These are phyloP conservation scores for Grosmannia serpens DNA, from an alignment of 2,329 filamentous ascomycete genomes.

Conservation along the genomic window DNA sequence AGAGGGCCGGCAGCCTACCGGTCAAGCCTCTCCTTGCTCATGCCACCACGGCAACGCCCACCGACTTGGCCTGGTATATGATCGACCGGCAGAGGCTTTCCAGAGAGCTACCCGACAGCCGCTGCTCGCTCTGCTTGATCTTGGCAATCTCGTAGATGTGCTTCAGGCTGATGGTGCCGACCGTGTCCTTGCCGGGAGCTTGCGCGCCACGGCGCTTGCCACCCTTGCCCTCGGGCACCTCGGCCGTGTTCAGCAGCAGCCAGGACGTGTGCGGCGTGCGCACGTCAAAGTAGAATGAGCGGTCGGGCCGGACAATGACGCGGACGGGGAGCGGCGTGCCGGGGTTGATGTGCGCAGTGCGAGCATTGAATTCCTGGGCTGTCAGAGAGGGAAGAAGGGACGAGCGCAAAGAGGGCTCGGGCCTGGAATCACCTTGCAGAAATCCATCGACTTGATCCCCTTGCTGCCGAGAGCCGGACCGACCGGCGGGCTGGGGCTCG, in stretches of 20 bases:
- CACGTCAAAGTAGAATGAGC: conserved; percentile 85
- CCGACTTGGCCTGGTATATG: conserved; percentile 63
- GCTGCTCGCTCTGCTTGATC: conserved; percentile 75
- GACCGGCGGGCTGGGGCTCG: conserved; percentile 87
- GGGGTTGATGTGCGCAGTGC: conserved; percentile 70
- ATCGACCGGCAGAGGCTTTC: conserved; percentile 63
- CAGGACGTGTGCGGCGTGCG: conserved; percentile 92
- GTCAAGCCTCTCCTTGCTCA: conserved; percentile 22
- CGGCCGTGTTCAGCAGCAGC: conserved; percentile 73
- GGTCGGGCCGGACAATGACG: conserved; percentile 84
- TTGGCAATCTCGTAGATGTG: conserved; percentile 96
- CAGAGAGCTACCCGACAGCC: conserved; percentile 59
- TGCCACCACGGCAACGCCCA: conserved; percentile 61
- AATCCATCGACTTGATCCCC: conserved; percentile 98
- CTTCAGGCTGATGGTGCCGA: conserved; percentile 85
- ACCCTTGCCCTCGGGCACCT: conserved; percentile 59
- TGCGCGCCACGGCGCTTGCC: conserved; percentile 67
- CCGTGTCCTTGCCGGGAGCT: conserved; percentile 61
- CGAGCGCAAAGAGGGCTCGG: background rate
- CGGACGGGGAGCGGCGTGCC: conserved; percentile 85
- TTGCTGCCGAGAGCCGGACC: conserved; percentile 94
- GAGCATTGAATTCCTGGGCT: conserved; percentile 84
- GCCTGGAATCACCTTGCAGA: conserved; percentile 68
- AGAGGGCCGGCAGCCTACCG: background rate
- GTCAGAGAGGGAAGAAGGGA: background rate